phyloP scores from a whole-genome alignment of 257 asterid genomes.

The Ilex asprella region DNA sequence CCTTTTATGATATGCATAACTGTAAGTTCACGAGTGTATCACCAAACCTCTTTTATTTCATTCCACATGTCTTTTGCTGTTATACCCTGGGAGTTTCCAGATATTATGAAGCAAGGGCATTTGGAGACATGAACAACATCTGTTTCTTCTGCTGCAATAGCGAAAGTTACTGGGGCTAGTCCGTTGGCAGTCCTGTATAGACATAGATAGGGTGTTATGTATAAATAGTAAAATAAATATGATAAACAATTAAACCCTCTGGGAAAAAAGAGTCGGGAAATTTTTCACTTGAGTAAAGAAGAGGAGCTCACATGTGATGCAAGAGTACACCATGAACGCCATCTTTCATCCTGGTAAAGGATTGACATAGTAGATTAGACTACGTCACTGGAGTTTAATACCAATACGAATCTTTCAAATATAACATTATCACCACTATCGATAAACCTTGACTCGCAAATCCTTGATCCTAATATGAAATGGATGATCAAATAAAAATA shows the following conservation, averaged over 20 bases:
- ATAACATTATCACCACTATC: too few species aligned
- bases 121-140: constrained; percentile 64
- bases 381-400: constrained; percentile 7
- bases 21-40: background rate
- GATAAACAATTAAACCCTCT: background rate
- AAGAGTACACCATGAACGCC: constrained; percentile 65
- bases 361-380: constrained; percentile 22
- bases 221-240: background rate
- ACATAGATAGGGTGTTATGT: background rate
- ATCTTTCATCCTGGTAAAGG: constrained; percentile 52
- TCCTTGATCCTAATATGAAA: too few species aligned
- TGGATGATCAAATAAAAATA: background rate
- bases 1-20: background rate
- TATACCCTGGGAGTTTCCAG: constrained; percentile 66
- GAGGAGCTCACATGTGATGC: constrained; percentile 83
- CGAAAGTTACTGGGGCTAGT: constrained; percentile 71
- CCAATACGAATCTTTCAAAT: background rate
- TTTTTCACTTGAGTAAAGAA: constrained; percentile 12
- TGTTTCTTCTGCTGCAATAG: constrained; percentile 83
- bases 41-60: constrained; percentile 78
- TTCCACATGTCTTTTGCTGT: constrained; percentile 95
- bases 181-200: constrained; percentile 69
- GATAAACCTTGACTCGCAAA: too few species aligned
- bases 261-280: background rate
- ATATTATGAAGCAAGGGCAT: constrained; percentile 78